These are phyloP conservation scores for Kodamaea leandrae DNA, from an alignment of 805 yeast species.

Conservation along the genomic window DNA sequence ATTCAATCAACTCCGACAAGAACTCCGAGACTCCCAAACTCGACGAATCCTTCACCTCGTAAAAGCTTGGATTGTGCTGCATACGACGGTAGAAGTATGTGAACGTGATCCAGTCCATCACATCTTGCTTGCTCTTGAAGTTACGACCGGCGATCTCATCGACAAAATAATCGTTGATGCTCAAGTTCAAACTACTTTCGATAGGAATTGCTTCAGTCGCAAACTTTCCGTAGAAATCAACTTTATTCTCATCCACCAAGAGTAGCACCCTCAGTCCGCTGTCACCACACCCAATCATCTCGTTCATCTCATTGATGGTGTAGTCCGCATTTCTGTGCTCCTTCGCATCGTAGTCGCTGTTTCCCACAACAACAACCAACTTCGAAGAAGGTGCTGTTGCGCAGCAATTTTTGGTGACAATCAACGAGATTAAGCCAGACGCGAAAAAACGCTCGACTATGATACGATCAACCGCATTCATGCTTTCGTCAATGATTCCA, in stretches of 20 bases:
- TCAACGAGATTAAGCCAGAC: slow-evolving; percentile 37
- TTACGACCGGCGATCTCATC: slow-evolving; percentile 69
- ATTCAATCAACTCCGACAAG: slow-evolving; percentile 81
- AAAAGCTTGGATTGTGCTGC: slow-evolving; percentile 81
- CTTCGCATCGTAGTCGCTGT: slow-evolving; percentile 66
- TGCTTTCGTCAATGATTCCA: slow-evolving; percentile 58
- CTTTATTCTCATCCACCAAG: slow-evolving; percentile 53
- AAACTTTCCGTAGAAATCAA: slow-evolving; percentile 68
- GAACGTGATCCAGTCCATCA: slow-evolving; percentile 87
- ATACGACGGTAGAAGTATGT: slow-evolving; percentile 80
- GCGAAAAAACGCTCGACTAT: slow-evolving; percentile 40
- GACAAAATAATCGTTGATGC: slow-evolving; percentile 64
- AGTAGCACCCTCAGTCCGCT: slow-evolving; percentile 43
- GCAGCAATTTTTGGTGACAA: slow-evolving; percentile 61
- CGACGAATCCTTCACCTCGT: slow-evolving; percentile 68
- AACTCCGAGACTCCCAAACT: slow-evolving; percentile 73
- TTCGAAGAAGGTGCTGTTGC: slow-evolving; percentile 50
- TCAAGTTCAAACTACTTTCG: slow-evolving; percentile 67
- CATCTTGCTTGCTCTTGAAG: slow-evolving; percentile 71
- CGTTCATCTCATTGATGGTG: slow-evolving; percentile 58
- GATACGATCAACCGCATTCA: slow-evolving; percentile 54
- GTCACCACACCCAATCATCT: slow-evolving; percentile 57
- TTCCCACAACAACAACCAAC: slow-evolving; percentile 64
- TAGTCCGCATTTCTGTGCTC: slow-evolving; percentile 73
- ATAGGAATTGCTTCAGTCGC: slow-evolving; percentile 74